These are phyloP conservation scores for Colletotrichum sp. DNA, from an alignment of 2,329 filamentous ascomycete species.

Conservation along the genomic window DNA sequence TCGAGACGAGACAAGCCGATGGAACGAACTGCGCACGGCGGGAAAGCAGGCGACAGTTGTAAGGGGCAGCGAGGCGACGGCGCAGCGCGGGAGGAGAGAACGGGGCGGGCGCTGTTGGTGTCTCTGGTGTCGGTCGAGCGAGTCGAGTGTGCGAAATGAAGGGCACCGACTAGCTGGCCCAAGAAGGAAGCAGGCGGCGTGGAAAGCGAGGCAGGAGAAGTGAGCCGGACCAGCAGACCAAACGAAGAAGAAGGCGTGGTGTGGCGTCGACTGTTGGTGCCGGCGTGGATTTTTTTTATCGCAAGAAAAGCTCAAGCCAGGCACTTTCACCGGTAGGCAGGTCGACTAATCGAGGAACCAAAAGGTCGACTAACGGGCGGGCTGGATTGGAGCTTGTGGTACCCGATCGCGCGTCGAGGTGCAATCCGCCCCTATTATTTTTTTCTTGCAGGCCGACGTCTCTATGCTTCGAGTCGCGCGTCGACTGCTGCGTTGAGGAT, in stretches of 20 bases:
- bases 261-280: constrained; percentile 13
- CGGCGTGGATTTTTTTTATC: background rate
- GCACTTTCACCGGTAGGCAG: background rate
- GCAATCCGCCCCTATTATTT: constrained; percentile 15
- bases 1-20: background rate
- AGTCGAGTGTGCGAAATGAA: constrained; percentile 17
- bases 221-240: background rate
- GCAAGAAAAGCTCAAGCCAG: background rate
- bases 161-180: constrained; percentile 8
- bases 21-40: background rate
- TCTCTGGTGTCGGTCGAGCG: background rate
- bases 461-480: background rate
- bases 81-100: background rate
- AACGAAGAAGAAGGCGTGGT: background rate
- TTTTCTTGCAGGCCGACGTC: background rate
- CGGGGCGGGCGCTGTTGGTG: background rate
- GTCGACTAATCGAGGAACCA: background rate
- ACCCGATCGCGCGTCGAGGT: constrained; percentile 9
- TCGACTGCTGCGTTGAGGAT: background rate
- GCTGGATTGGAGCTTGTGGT: background rate
- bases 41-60: constrained; percentile 3
- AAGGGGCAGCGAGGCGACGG: constrained; percentile 9
- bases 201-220: constrained; percentile 8
- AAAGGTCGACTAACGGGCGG: background rate
- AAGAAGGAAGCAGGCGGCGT: constrained; percentile 18